phyloP scores from a whole-genome alignment of 208 protist genomes.

The Leishmania arabica region DNA sequence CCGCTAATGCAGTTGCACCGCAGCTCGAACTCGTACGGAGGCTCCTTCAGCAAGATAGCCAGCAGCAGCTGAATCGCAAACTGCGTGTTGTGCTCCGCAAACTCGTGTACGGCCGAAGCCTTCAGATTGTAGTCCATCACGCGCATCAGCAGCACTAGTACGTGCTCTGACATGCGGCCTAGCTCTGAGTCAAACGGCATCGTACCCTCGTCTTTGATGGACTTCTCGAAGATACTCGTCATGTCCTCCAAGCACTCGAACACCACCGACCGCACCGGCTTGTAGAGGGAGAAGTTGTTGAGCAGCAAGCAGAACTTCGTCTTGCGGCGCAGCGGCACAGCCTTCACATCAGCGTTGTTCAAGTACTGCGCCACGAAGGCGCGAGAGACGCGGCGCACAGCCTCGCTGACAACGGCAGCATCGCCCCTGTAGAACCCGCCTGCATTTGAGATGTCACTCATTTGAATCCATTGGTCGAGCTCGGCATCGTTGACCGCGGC shows the following conservation, averaged over 20 bases:
- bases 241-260: conserved; percentile 81
- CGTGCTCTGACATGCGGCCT: conserved; percentile 92
- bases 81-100: conserved; percentile 89
- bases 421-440: conserved; percentile 53
- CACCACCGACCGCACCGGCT: conserved; percentile 60
- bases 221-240: conserved; percentile 83
- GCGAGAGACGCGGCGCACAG: conserved; percentile 36
- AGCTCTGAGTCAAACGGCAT: conserved; percentile 92
- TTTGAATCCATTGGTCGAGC: conserved; percentile 70
- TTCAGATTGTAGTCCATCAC: conserved; percentile 89
- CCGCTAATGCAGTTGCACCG: conserved; percentile 90
- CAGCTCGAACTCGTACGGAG: conserved; percentile 89
- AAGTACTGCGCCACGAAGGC: conserved; percentile 74
- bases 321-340: conserved; percentile 81
- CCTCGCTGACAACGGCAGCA: conserved; percentile 34
- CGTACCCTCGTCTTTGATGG: conserved; percentile 80
- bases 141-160: conserved; percentile 91
- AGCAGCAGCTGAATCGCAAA: conserved; percentile 92
- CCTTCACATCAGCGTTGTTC: conserved; percentile 71
- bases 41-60: conserved; percentile 91
- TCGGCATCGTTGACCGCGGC: conserved; percentile 43
- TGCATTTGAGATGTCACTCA: conserved; percentile 62
- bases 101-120: conserved; percentile 88
- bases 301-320: conserved; percentile 87
- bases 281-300: conserved; percentile 89